A percentile compares a stretch with the other conserved stretches of the same genome.
Conservation (phyloP, 1,139 yeast species). For the Geotrichum cucujoidarum region DNA sequence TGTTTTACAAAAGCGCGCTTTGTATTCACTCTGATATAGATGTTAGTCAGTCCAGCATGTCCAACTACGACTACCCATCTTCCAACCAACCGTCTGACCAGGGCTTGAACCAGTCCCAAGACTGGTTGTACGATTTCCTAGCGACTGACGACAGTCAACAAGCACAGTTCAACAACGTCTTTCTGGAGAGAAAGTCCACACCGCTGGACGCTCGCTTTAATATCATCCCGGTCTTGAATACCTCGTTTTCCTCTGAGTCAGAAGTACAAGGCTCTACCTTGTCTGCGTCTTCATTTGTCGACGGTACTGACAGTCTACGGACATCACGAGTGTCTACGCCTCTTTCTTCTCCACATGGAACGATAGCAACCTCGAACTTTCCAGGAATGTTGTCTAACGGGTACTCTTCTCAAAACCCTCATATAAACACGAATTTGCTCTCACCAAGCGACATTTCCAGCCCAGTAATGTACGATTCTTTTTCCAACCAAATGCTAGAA, state of each 20-base stretch:
- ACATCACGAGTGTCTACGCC: conserved; percentile 1
- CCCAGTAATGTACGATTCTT: not conserved
- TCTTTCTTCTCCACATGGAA: not conserved
- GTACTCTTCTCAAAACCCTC: not conserved
- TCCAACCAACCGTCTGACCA: too few relatives aligned
- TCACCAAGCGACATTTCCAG: conserved; percentile 1
- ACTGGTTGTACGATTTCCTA: too few relatives aligned
- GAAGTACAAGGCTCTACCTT: not conserved
- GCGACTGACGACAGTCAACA: too few relatives aligned
- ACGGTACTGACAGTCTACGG: not conserved
- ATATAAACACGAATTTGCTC: not conserved
- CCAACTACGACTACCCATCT: not conserved
- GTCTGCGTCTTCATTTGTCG: not conserved
- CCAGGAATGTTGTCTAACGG: not conserved
- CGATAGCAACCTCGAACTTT: not conserved
- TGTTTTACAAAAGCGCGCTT: too few relatives aligned
- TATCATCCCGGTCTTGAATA: not conserved
- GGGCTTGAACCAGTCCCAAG: too few relatives aligned
- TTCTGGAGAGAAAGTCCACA: too few relatives aligned
- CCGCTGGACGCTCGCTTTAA: not conserved
- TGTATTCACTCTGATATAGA: too few relatives aligned
- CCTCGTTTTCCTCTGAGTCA: not conserved
- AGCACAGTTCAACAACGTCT: too few relatives aligned
- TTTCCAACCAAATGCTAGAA: not conserved
- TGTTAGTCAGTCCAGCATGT: too few relatives aligned